Evolutionary conservation across 306 rosid species (phyloP).

Genomic region (Quercus berberidifolia): DNA sequence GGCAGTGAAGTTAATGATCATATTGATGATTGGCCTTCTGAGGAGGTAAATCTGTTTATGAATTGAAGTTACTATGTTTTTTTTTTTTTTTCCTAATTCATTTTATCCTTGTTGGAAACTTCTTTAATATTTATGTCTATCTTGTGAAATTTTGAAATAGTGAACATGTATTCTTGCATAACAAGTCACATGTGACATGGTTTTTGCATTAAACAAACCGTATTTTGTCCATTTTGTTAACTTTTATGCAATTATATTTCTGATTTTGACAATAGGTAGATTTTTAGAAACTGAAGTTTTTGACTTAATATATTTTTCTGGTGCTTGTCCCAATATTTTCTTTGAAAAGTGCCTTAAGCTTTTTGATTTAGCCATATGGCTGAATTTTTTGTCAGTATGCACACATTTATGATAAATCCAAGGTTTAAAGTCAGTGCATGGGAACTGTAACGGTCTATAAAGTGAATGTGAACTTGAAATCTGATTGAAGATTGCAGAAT

Average conservation of each 20-base stretch:
- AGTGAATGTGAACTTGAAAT: neutral
- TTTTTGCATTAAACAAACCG: neutral
- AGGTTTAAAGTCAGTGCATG: too few species aligned
- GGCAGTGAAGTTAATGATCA: constrained; percentile 42
- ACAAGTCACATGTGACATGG: neutral
- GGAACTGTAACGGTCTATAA: neutral
- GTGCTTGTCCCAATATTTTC: too few species aligned
- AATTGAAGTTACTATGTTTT: neutral
- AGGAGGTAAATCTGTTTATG: constrained; percentile 56
- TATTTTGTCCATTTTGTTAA: neutral
- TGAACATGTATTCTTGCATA: neutral
- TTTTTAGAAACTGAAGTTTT: neutral
- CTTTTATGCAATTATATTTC: neutral
- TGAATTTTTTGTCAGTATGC: too few species aligned
- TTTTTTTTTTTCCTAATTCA: neutral
- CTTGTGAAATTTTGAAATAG: neutral
- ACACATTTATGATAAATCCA: too few species aligned
- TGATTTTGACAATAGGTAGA: neutral
- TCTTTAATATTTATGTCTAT: neutral
- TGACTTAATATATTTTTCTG: too few species aligned
- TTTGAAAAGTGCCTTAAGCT: too few species aligned
- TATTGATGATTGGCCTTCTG: constrained; percentile 69
- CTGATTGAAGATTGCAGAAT: neutral
- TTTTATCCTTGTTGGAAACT: neutral
- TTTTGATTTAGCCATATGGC: too few species aligned